A percentile compares a stretch with the other conserved stretches of the same genome.
Conservation (phyloP, 768 basidiomycete genomes). For the Termitomyces sp. region DNA sequence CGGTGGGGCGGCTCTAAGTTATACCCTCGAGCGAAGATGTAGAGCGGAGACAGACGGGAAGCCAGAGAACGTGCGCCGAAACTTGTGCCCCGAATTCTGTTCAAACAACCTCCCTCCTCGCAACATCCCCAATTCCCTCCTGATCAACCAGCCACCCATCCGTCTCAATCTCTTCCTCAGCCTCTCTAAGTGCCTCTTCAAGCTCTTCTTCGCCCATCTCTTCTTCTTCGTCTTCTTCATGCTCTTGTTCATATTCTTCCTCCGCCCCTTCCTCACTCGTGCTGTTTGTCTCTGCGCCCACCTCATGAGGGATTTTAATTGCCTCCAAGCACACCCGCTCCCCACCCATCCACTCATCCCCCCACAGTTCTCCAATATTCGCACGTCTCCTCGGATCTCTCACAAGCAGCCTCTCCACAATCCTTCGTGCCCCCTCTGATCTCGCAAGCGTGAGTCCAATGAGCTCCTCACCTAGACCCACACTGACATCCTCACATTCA, state of each 20-base stretch:
- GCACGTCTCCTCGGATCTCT: conserved; percentile 64
- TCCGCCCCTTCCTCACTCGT: neutral
- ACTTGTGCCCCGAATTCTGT: too few species aligned
- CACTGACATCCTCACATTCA: too few species aligned
- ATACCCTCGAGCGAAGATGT: too few species aligned
- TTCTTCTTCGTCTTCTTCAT: conserved; percentile 2
- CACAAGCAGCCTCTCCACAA: conserved; percentile 61
- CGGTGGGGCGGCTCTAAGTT: too few species aligned
- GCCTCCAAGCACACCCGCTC: conserved; percentile 11
- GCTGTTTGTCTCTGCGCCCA: too few species aligned
- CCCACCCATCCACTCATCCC: conserved; percentile 39
- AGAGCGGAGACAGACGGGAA: neutral
- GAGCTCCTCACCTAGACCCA: too few species aligned
- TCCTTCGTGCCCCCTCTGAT: conserved; percentile 39
- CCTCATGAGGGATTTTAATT: too few species aligned
- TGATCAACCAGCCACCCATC: conserved; percentile 22
- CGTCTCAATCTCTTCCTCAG: conserved; percentile 16
- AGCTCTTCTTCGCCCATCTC: conserved; percentile 12
- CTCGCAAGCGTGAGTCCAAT: conserved; percentile 30
- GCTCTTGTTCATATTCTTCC: neutral
- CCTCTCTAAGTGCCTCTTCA: conserved; percentile 5
- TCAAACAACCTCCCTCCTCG: conserved; percentile 23
- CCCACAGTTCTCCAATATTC: conserved; percentile 60
- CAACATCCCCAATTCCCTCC: conserved; percentile 23
- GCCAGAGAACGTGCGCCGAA: neutral